Evolutionary conservation across 768 basidiomycete genomes (phyloP).

Genomic region (Termitomyces sp.): DNA sequence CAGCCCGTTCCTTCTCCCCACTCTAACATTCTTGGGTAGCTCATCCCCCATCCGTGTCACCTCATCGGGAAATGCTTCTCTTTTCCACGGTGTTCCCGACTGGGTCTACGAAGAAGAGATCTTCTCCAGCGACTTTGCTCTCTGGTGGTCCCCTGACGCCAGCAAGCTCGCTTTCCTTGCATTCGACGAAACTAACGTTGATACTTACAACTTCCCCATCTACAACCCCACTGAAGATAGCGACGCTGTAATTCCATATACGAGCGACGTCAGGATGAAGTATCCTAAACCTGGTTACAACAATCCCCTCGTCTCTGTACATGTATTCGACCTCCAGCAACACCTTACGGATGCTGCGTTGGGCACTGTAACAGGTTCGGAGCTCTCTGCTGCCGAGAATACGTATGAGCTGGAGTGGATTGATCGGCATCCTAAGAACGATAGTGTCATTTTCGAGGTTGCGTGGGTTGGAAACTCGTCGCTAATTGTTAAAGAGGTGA

Average conservation of each 20-base stretch:
- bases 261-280: conserved; percentile 60
- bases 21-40: conserved; percentile 19
- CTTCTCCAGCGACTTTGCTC: conserved; percentile 60
- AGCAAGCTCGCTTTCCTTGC: conserved; percentile 75
- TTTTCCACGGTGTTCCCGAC: conserved; percentile 94
- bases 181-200: conserved; percentile 85
- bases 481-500: conserved; percentile 83
- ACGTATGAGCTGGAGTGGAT: conserved; percentile 66
- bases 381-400: conserved; percentile 30
- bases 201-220: conserved; percentile 82
- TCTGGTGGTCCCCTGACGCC: conserved; percentile 91
- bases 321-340: conserved; percentile 72
- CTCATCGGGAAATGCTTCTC: conserved; percentile 67
- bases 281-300: conserved; percentile 90
- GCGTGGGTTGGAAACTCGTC: conserved; percentile 78
- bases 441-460: conserved; percentile 78
- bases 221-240: conserved; percentile 83
- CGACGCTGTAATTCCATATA: conserved; percentile 74
- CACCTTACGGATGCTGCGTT: conserved; percentile 36
- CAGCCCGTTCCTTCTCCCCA: conserved; percentile 1
- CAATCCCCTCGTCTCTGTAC: conserved; percentile 81
- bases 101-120: conserved; percentile 99
- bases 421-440: conserved; percentile 44
- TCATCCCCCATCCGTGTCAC: conserved; percentile 70
- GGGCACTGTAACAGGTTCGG: conserved; percentile 9